These are phyloP conservation scores for Xylariaceae sp. DNA, from an alignment of 2,329 filamentous ascomycete genomes.

Conservation along the genomic window DNA sequence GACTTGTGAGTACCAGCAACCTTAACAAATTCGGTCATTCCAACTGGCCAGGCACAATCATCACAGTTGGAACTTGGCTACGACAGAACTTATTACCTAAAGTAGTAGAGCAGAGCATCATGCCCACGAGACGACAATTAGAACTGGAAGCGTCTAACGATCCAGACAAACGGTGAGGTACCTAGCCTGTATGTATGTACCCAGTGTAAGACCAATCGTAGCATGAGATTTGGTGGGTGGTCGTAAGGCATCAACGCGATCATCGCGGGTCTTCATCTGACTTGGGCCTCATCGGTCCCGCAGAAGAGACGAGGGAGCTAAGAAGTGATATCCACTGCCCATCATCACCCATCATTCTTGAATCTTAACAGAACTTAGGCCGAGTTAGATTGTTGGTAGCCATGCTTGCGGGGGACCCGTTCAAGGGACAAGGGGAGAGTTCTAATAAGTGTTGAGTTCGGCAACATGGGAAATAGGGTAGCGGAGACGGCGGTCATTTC, in stretches of 20 bases:
- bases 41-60: too few relatives aligned
- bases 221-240: neutral
- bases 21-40: too few relatives aligned
- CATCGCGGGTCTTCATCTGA: neutral
- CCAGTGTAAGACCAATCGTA: too few relatives aligned
- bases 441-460: constrained; percentile 13
- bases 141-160: neutral
- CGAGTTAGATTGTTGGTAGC: too few relatives aligned
- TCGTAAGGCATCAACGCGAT: constrained; percentile 5
- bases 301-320: constrained; percentile 1
- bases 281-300: constrained; percentile 26
- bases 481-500: constrained; percentile 23
- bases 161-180: neutral
- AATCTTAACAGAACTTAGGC: too few relatives aligned
- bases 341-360: too few relatives aligned
- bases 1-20: too few relatives aligned
- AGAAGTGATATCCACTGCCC: too few relatives aligned
- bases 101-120: neutral
- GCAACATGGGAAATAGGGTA: constrained; percentile 12
- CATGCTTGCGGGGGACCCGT: neutral
- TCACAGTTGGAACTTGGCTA: too few relatives aligned
- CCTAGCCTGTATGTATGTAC: too few relatives aligned
- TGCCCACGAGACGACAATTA: neutral
- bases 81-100: too few relatives aligned
- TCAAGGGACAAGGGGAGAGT: constrained; percentile 19